phyloP scores from a whole-genome alignment of 345 rosid genomes.

The Excoecaria cochinchinensis region DNA sequence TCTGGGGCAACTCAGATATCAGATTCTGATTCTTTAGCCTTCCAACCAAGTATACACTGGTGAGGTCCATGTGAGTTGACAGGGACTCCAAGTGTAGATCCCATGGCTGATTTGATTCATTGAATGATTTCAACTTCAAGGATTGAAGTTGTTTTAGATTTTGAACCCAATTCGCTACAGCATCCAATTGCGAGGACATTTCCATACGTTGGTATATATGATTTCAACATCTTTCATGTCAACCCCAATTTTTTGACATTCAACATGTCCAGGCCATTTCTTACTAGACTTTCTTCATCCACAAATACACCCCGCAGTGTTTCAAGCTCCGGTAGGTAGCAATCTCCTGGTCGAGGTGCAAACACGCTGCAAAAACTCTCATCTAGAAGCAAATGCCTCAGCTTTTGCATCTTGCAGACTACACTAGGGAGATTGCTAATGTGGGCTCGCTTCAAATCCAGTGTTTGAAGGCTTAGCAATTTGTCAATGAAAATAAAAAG shows the following conservation, averaged over 20 bases:
- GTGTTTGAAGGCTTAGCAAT: background rate
- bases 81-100: background rate
- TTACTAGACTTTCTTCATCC: background rate
- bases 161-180: background rate
- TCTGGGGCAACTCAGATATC: constrained; percentile 16
- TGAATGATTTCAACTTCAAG: background rate
- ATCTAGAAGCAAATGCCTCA: background rate
- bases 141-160: background rate
- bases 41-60: constrained; percentile 2
- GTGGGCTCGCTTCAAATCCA: background rate
- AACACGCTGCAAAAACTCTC: background rate
- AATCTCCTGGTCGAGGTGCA: background rate
- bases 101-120: constrained; percentile 7
- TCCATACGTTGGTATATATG: background rate
- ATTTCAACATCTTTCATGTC: background rate
- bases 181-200: background rate
- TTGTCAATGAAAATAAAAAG: background rate
- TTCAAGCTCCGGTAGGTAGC: background rate
- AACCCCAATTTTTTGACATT: background rate
- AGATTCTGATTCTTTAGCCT: constrained; percentile 1
- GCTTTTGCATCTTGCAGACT: background rate
- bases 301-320: background rate
- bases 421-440: background rate
- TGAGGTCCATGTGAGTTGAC: constrained; percentile 1
- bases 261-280: background rate